Evolutionary conservation across 306 rosid species (phyloP), one percentile per base, ranked within the genome.

Genomic region (Canavalia gladiata): DNA sequence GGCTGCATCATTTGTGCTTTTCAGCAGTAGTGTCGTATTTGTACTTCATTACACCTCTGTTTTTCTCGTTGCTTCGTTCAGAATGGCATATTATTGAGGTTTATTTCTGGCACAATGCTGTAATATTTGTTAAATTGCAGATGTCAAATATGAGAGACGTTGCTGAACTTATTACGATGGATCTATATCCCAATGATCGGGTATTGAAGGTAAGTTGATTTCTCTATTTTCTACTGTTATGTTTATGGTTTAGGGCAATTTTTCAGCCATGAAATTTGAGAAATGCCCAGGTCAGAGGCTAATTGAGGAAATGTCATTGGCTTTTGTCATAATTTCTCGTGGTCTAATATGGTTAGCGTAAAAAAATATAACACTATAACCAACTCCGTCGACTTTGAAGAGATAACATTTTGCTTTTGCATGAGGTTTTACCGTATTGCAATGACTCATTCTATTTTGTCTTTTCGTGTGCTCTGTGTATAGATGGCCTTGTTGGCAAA

Each of bases 121-220:
- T 72, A 49, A 69, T 51, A 68, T 81, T 72, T 35, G 54, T 46
- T 45, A 84, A 69, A 84, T 68, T 92, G 86, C 92, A 92, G 98
- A 94, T 94, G 92, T 78, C 92, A 63, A 89, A 87, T 87, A 39
- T 89, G 88, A 94, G 84, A 81, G 89, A 86, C 82, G 25, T 81
- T 46, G 74, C 89, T 73, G 97, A 92, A 83, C 91, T 90, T 28
- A 88, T 76, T 83, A 87, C 88, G 97, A 84, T 83, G 94, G 83
- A 90, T 56, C 79, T 94, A 85, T 89, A 91, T 87, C 94, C 94
- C 69, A 94, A 81, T 89, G 98, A 91, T 83, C 90, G 94, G 87
- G 89, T 87, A 39, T 89, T 82, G 63, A 88, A 90, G 98, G 94
- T 90, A 83, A 82, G 67, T 55, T 56, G 10, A 2, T 50, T n/a